These are phyloP conservation scores for Aspergillus saccharolyticus DNA, from an alignment of 495 filamentous ascomycete genomes.

Conservation along the genomic window DNA sequence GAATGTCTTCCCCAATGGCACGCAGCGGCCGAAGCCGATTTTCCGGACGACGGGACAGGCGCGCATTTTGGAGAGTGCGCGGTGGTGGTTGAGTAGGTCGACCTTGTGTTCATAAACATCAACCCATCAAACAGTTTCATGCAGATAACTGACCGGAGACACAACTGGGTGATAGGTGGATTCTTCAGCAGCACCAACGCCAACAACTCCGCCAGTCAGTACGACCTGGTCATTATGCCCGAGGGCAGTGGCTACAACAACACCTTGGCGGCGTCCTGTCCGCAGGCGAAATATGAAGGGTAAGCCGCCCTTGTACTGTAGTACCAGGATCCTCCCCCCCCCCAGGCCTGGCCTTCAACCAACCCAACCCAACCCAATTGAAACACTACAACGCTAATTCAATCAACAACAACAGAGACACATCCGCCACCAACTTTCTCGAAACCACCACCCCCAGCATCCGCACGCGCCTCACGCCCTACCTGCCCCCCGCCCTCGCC, in stretches of 20 bases:
- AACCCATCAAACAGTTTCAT: neutral
- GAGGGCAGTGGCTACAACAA: conserved; percentile 46
- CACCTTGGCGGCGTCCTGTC: conserved; percentile 39
- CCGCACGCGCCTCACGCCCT: conserved; percentile 20
- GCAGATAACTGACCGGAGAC: conserved; percentile 6
- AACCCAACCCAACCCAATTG: too few relatives aligned
- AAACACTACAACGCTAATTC: too few relatives aligned
- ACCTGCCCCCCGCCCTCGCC: conserved; percentile 31
- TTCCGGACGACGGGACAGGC: conserved; percentile 48
- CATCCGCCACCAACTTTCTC: conserved; percentile 22
- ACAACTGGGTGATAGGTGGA: too few relatives aligned
- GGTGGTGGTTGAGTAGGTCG: conserved; percentile 36
- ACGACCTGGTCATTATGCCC: conserved; percentile 43
- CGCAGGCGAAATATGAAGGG: conserved; percentile 13
- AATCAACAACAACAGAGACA: conserved; percentile 38
- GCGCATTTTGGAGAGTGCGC: conserved; percentile 45
- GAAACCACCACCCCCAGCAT: conserved; percentile 23
- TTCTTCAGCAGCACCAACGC: conserved; percentile 35
- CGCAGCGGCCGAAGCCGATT: conserved; percentile 38
- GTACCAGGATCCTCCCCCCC: too few relatives aligned
- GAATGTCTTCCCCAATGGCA: conserved; percentile 43
- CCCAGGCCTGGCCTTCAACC: neutral
- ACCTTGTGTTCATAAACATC: neutral
- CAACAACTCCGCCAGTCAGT: conserved; percentile 33
- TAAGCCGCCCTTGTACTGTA: conserved; percentile 4